A percentile compares a stretch with the other conserved stretches of the same genome.
These are phyloP conservation scores for Fibroporia radiculosa DNA, from an alignment of 768 basidiomycete species.

Conservation along the genomic window DNA sequence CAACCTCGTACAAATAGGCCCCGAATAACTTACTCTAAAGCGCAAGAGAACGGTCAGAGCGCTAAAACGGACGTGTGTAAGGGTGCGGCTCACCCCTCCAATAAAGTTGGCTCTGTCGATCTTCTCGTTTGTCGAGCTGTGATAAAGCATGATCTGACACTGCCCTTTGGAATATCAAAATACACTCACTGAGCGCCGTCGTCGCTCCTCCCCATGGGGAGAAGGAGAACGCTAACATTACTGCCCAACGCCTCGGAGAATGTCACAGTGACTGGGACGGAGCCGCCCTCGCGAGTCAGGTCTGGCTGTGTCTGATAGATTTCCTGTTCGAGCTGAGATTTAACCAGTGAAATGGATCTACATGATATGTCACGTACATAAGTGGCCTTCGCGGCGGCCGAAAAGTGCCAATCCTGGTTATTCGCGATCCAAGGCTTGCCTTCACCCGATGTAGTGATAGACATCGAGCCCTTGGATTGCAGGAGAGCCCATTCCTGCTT, in stretches of 20 bases:
- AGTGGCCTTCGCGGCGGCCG: constrained; percentile 83
- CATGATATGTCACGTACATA: constrained; percentile 36
- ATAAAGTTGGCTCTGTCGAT: constrained; percentile 87
- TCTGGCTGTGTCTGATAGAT: constrained; percentile 74
- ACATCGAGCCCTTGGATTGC: constrained; percentile 74
- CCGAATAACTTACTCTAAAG: constrained; percentile 66
- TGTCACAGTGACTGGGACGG: constrained; percentile 88
- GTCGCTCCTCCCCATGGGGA: constrained; percentile 92
- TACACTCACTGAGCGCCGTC: constrained; percentile 83
- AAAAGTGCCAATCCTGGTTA: constrained; percentile 86
- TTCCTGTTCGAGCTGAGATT: constrained; percentile 18
- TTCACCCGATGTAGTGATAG: constrained; percentile 63
- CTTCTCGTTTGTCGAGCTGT: constrained; percentile 90
- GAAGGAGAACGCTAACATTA: constrained; percentile 84
- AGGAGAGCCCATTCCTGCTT: constrained; percentile 78
- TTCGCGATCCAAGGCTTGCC: constrained; percentile 90
- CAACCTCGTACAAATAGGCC: constrained; percentile 72
- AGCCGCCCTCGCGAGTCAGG: constrained; percentile 86
- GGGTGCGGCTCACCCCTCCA: constrained; percentile 53
- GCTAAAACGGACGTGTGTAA: background rate
- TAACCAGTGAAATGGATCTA: background rate
- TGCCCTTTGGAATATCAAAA: background rate
- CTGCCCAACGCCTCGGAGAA: constrained; percentile 83
- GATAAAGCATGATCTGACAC: background rate
- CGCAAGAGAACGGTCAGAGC: background rate